Conservation (phyloP, 2,329 filamentous ascomycete genomes). For the Fulvia fulva region DNA sequence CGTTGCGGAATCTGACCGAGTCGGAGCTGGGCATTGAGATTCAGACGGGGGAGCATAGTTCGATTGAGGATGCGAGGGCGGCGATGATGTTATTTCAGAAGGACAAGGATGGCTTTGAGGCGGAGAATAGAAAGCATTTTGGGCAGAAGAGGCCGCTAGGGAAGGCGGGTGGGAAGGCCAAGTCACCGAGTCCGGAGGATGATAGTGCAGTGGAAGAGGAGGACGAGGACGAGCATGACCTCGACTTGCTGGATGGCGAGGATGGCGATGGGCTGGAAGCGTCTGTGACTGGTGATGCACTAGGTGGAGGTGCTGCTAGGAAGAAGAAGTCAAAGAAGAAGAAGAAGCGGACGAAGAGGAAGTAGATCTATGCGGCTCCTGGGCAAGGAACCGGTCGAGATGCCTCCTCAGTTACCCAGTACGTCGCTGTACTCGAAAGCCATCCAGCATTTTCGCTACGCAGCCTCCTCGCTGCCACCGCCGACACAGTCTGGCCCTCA, state of each 20-base stretch:
- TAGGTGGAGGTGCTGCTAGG: slow-evolving; percentile 33
- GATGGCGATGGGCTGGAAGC: slow-evolving; percentile 24
- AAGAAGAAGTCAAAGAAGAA: slow-evolving; percentile 33
- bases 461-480: background rate
- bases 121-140: slow-evolving; percentile 69
- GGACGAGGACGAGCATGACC: slow-evolving; percentile 23
- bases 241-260: slow-evolving; percentile 29
- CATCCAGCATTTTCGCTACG: background rate
- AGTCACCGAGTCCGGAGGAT: slow-evolving; percentile 19
- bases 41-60: slow-evolving; percentile 58
- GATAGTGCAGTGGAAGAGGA: slow-evolving; percentile 24
- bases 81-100: slow-evolving; percentile 85
- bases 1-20: slow-evolving; percentile 57
- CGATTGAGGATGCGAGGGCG: slow-evolving; percentile 74
- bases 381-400: background rate
- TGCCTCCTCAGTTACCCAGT: background rate
- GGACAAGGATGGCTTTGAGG: slow-evolving; percentile 80
- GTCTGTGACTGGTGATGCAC: slow-evolving; percentile 22
- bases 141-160: slow-evolving; percentile 25
- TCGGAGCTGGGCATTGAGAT: slow-evolving; percentile 57
- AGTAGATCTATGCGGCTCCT: slow-evolving; percentile 11
- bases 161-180: slow-evolving; percentile 15
- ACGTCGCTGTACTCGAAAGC: background rate
- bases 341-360: slow-evolving; percentile 34
- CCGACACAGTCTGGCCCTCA: no score